These are phyloP conservation scores for Calendula officinalis DNA, from an alignment of 129 eudicot genomes.

Conservation along the genomic window DNA sequence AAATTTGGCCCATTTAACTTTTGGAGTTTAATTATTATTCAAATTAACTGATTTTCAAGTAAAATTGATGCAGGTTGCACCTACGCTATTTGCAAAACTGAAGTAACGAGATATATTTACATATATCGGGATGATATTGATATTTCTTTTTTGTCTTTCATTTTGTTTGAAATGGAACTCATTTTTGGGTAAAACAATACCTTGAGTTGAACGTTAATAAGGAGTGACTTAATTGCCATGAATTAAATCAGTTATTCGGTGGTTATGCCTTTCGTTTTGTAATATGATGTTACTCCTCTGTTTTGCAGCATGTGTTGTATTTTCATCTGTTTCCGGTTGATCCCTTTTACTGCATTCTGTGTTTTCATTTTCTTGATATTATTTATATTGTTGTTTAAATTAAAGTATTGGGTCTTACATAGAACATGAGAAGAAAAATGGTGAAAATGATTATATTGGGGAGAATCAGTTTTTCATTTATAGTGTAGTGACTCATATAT, in stretches of 20 bases:
- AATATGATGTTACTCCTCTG: conserved; percentile 15
- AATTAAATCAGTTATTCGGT: conserved; percentile 9
- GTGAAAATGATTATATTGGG: too few species aligned
- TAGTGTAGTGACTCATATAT: too few species aligned
- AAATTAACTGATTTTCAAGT: not conserved
- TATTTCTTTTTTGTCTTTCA: not conserved
- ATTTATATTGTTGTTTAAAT: too few species aligned
- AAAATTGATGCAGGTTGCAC: conserved; percentile 59
- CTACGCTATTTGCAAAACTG: conserved; percentile 58
- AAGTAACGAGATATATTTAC: conserved; percentile 38
- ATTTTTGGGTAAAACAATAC: conserved; percentile 33
- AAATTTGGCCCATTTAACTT: too few species aligned
- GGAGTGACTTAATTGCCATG: conserved; percentile 39
- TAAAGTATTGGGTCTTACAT: too few species aligned
- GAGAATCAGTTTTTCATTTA: too few species aligned
- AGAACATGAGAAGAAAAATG: too few species aligned
- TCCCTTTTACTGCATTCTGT: not conserved
- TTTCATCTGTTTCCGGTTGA: not conserved
- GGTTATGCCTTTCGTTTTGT: not conserved
- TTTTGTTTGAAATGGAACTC: conserved; percentile 25
- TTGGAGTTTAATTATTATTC: not conserved
- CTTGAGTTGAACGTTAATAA: conserved; percentile 28
- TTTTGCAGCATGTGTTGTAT: not conserved
- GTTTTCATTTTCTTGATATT: too few species aligned
- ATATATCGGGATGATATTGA: not conserved